phyloP scores from a whole-genome alignment of 2,329 filamentous ascomycete species.

The Alternaria gaisen region DNA sequence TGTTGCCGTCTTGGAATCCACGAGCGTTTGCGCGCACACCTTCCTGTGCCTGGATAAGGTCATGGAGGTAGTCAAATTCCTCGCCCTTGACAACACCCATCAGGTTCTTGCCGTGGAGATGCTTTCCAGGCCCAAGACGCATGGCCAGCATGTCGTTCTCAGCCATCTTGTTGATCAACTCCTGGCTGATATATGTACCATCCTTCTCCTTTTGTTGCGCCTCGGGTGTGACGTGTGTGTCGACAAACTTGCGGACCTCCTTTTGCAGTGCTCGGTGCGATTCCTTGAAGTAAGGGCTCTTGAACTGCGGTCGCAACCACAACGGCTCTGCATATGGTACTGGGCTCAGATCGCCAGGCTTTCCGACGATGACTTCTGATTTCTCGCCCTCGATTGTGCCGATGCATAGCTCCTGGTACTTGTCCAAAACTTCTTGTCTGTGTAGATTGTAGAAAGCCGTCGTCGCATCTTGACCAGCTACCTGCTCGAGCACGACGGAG shows the following conservation, averaged over 20 bases:
- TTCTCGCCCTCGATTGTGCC: conserved; percentile 79
- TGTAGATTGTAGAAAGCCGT: conserved; percentile 91
- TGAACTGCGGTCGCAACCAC: conserved; percentile 81
- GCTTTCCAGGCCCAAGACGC: conserved; percentile 83
- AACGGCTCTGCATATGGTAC: conserved; percentile 88
- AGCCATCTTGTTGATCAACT: conserved; percentile 82
- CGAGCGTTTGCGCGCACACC: conserved; percentile 73
- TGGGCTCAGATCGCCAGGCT: conserved; percentile 74
- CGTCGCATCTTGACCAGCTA: conserved; percentile 84
- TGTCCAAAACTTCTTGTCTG: conserved; percentile 84
- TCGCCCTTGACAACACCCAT: conserved; percentile 76
- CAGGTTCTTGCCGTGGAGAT: conserved; percentile 75
- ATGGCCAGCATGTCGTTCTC: conserved; percentile 78
- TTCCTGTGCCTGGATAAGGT: conserved; percentile 79
- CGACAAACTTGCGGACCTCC: conserved; percentile 76
- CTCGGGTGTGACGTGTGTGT: conserved; percentile 75
- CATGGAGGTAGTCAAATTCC: conserved; percentile 89
- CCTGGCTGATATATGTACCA: conserved; percentile 73
- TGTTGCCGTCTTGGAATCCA: conserved; percentile 86
- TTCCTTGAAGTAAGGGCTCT: conserved; percentile 81
- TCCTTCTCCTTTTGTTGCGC: conserved; percentile 78
- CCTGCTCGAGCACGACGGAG: conserved; percentile 78
- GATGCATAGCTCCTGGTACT: conserved; percentile 78
- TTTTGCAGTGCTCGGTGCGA: conserved; percentile 74
- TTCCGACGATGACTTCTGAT: conserved; percentile 74